phyloP scores from a whole-genome alignment of 306 rosid genomes.

The Vigna angularis region DNA sequence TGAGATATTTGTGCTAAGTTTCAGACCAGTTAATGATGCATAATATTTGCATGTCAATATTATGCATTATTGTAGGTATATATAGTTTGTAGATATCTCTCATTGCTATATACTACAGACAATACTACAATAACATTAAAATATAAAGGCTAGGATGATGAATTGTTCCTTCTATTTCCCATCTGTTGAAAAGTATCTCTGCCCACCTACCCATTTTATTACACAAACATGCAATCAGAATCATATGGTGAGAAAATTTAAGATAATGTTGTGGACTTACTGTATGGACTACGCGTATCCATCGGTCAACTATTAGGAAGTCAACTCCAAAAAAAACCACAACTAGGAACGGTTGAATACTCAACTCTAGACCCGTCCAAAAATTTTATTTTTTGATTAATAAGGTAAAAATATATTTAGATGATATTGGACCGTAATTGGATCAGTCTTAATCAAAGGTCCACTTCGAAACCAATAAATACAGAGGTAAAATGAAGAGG shows the following conservation, averaged over 20 bases:
- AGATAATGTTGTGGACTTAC: slow-evolving; percentile 7
- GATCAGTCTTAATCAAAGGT: too few species aligned
- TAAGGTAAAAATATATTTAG: too few species aligned
- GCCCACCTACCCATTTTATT: neutral
- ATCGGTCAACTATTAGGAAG: too few species aligned
- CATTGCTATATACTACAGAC: neutral
- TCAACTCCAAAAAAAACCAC: too few species aligned
- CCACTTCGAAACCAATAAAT: too few species aligned
- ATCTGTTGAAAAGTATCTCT: neutral
- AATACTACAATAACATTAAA: neutral
- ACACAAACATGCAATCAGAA: slow-evolving; percentile 7
- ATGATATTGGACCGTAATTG: accelerated
- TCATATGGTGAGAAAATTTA: slow-evolving; percentile 24
- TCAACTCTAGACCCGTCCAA: accelerated
- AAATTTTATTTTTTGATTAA: too few species aligned
- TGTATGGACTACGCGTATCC: too few species aligned
- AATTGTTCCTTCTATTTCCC: neutral
- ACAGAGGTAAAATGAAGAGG: accelerated
- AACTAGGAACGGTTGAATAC: too few species aligned
- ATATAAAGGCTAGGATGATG: neutral
- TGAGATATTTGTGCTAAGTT: too few species aligned
- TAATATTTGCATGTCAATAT: too few species aligned
- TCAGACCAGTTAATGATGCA: too few species aligned
- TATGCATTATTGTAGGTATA: too few species aligned
- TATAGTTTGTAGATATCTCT: neutral